Conservation (phyloP, 805 yeast species). For the Hanseniaspora valbyensis region DNA sequence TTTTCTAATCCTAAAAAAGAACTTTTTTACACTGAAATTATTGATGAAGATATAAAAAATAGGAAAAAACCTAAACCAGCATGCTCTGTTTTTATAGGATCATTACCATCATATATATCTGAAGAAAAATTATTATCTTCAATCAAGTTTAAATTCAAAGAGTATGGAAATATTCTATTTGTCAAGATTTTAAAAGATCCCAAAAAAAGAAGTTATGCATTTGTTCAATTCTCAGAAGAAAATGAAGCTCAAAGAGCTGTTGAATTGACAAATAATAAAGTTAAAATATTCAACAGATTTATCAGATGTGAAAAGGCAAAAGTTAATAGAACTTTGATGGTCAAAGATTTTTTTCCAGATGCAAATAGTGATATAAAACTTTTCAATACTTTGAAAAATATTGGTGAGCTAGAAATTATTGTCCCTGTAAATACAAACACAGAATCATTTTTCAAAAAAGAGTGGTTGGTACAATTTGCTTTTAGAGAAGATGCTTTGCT, state of each 20-base stretch:
- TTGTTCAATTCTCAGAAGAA: constrained; percentile 72
- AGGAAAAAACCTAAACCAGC: constrained; percentile 40
- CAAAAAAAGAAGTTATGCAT: constrained; percentile 80
- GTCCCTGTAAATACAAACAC: constrained; percentile 31
- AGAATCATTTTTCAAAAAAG: constrained; percentile 28
- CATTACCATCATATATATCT: constrained; percentile 50
- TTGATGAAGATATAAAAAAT: too few species aligned
- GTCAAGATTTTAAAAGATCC: constrained; percentile 79
- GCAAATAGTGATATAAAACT: constrained; percentile 18
- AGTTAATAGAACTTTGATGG: constrained; percentile 73
- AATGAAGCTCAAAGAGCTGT: constrained; percentile 60
- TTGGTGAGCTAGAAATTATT: constrained; percentile 66
- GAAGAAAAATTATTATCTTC: constrained; percentile 65
- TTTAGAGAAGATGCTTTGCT: constrained; percentile 79
- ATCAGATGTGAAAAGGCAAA: constrained; percentile 84
- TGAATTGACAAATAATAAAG: constrained; percentile 50
- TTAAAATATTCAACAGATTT: constrained; percentile 57
- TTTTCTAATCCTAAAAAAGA: too few species aligned
- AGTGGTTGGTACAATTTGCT: constrained; percentile 69
- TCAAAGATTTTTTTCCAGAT: constrained; percentile 28
- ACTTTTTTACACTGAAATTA: too few species aligned
- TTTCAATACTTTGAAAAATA: constrained; percentile 30
- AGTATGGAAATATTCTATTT: constrained; percentile 58
- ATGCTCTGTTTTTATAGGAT: constrained; percentile 79
- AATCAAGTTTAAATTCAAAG: constrained; percentile 53